Evolutionary conservation across 805 yeast genomes (phyloP).

Genomic region (Wickerhamomyces sydowiorum): DNA sequence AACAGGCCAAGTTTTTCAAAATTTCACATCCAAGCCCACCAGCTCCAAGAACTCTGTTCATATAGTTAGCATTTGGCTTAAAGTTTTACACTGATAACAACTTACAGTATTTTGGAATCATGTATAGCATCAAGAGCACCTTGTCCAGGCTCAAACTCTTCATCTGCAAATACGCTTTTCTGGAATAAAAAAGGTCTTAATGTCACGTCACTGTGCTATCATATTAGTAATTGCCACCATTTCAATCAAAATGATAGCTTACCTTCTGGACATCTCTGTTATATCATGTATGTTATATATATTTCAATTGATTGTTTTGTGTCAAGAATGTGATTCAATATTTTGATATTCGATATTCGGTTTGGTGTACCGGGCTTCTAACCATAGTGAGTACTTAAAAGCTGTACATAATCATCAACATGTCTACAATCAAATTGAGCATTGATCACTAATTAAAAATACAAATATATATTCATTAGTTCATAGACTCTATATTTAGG

Average conservation of each 20-base stretch:
- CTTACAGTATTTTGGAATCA: slow-evolving; percentile 27
- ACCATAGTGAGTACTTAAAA: too few relatives aligned
- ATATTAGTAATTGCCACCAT: not conserved
- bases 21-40: slow-evolving; percentile 95
- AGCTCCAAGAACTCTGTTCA: slow-evolving; percentile 66
- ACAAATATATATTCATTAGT: too few relatives aligned
- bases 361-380: too few relatives aligned
- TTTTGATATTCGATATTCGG: too few relatives aligned
- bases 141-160: slow-evolving; percentile 29
- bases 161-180: slow-evolving; percentile 30
- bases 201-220: slow-evolving; percentile 11
- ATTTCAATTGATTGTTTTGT: too few relatives aligned
- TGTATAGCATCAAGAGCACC: slow-evolving; percentile 19
- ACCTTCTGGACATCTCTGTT: not conserved
- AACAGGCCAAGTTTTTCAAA: slow-evolving; percentile 67
- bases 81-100: not conserved
- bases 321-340: too few relatives aligned
- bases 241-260: not conserved
- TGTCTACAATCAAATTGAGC: too few relatives aligned
- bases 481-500: too few relatives aligned
- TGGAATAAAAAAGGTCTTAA: slow-evolving; percentile 19
- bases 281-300: too few relatives aligned
- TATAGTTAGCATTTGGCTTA: slow-evolving; percentile 1
- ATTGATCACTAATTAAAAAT: too few relatives aligned
- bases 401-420: too few relatives aligned